These are phyloP conservation scores for Ogataea ramenticola DNA, from an alignment of 805 yeast species.

Conservation along the genomic window DNA sequence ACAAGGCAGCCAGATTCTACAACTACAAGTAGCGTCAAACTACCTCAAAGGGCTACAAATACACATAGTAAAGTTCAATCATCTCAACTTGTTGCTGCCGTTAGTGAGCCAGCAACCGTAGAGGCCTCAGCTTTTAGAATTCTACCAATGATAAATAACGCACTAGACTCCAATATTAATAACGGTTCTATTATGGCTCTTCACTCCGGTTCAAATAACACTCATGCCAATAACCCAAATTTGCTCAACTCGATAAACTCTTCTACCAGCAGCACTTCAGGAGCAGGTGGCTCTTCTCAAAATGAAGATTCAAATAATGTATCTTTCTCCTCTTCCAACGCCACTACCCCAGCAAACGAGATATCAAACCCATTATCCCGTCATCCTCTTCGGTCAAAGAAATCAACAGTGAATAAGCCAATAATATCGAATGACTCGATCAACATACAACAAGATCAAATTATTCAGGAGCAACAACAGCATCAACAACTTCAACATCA, in stretches of 20 bases:
- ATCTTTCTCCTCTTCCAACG: not conserved
- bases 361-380: not conserved
- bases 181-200: not conserved
- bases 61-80: not conserved
- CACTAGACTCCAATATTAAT: not conserved
- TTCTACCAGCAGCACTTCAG: not conserved
- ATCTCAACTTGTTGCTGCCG: not conserved
- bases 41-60: not conserved
- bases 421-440: not conserved
- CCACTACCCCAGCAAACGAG: not conserved
- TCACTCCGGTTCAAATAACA: not conserved
- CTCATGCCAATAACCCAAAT: not conserved
- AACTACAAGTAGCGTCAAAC: too few species aligned
- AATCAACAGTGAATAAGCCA: not conserved
- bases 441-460: not conserved
- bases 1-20: too few species aligned
- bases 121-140: conserved; percentile 1
- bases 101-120: not conserved
- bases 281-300: not conserved
- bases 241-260: not conserved
- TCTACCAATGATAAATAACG: not conserved
- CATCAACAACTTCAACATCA: not conserved
- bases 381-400: not conserved
- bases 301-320: too few species aligned
- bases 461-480: not conserved